Conservation (phyloP, 2,329 filamentous ascomycete genomes). For the Fusarium oxysporum region DNA sequence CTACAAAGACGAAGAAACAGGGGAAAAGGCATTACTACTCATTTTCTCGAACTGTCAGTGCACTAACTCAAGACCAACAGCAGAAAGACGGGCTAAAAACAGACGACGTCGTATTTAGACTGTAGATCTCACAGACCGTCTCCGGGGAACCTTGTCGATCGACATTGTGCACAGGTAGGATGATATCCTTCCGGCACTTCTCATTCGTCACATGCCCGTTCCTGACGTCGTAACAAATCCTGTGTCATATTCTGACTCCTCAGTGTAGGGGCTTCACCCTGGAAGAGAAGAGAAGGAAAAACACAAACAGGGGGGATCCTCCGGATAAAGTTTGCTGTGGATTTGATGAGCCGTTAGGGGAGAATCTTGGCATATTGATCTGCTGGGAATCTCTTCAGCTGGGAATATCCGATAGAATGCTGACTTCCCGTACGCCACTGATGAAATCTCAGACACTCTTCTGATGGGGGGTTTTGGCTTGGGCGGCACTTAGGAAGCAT, state of each 20-base stretch:
- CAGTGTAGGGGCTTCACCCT: background rate
- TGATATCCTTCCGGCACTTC: background rate
- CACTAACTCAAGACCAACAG: conserved; percentile 7
- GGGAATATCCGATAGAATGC: background rate
- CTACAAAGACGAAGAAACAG: background rate
- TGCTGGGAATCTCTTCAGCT: background rate
- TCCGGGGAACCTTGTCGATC: conserved; percentile 17
- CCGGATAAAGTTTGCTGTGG: background rate
- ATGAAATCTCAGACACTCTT: background rate
- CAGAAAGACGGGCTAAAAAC: background rate
- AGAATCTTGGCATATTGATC: background rate
- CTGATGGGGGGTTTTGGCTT: background rate
- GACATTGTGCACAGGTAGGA: background rate
- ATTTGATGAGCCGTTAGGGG: background rate
- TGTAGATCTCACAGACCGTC: conserved; percentile 20
- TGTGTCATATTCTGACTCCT: background rate
- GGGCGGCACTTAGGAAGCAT: background rate
- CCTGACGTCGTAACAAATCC: background rate
- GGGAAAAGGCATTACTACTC: background rate
- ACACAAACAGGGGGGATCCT: background rate
- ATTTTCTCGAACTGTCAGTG: background rate
- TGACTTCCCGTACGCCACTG: background rate
- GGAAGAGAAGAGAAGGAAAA: background rate
- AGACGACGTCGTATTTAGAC: background rate
- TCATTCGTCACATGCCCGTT: background rate